Evolutionary conservation across 2,329 filamentous ascomycete species (phyloP).

Genomic region (Clonostachys byssicola): DNA sequence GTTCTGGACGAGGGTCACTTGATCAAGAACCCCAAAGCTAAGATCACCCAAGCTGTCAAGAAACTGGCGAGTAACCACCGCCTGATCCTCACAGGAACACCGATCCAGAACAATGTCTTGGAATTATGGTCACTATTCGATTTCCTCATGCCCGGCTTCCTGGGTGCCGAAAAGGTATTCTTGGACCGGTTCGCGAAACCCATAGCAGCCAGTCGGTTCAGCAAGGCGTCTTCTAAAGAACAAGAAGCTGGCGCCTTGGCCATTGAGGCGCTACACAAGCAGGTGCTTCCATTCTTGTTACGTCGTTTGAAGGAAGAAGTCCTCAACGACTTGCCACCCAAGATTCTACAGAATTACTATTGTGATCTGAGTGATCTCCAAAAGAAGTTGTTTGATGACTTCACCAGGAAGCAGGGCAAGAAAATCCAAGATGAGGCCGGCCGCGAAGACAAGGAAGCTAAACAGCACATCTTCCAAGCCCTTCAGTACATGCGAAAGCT

Average conservation of each 20-base stretch:
- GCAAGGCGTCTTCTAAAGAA: conserved; percentile 96
- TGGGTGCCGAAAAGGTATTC: conserved; percentile 94
- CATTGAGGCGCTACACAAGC: conserved; percentile 97
- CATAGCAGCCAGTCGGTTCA: conserved; percentile 89
- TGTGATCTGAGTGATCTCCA: conserved; percentile 95
- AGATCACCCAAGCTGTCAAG: conserved; percentile 92
- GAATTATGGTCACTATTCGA: conserved; percentile 98
- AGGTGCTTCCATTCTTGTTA: conserved; percentile 92
- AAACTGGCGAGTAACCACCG: conserved; percentile 86
- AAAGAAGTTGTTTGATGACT: conserved; percentile 93
- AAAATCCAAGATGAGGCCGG: conserved; percentile 80
- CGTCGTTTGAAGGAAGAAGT: conserved; percentile 97
- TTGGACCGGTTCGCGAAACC: conserved; percentile 92
- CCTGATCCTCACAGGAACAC: conserved; percentile 92
- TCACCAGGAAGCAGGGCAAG: conserved; percentile 88
- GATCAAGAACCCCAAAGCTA: conserved; percentile 98
- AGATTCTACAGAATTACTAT: conserved; percentile 99
- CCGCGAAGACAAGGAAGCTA: conserved; percentile 84
- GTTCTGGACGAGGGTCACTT: conserved; percentile 96
- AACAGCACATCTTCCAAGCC: conserved; percentile 98
- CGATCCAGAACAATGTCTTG: conserved; percentile 96
- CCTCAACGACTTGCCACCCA: conserved; percentile 89
- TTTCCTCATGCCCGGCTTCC: conserved; percentile 97
- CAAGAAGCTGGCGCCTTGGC: conserved; percentile 95
- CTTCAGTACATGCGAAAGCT: conserved; percentile 99